These are phyloP conservation scores for Sanghuangporus weigelae DNA, from an alignment of 1,284 basidiomycete genomes.

Conservation along the genomic window DNA sequence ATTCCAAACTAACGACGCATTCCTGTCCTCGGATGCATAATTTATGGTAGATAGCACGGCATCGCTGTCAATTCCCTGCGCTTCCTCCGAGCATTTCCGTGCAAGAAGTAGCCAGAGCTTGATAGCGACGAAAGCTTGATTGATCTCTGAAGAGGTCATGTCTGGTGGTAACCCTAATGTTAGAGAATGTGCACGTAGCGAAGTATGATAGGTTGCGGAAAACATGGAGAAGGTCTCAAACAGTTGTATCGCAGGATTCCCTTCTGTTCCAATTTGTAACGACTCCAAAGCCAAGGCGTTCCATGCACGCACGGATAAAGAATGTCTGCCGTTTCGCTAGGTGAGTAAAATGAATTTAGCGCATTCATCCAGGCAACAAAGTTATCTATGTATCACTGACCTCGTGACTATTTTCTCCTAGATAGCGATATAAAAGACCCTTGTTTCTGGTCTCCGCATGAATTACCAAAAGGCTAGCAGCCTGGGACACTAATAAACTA, in stretches of 20 bases:
- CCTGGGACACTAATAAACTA: conserved; percentile 47
- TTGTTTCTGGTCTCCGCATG: conserved; percentile 37
- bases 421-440: conserved; percentile 29
- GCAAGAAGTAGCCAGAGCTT: conserved; percentile 65
- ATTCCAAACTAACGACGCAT: conserved; percentile 55
- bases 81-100: conserved; percentile 28
- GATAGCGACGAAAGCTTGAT: conserved; percentile 59
- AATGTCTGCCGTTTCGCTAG: conserved; percentile 32
- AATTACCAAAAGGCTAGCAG: conserved; percentile 48
- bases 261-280: conserved; percentile 36
- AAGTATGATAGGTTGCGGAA: conserved; percentile 38
- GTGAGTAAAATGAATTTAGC: conserved; percentile 7
- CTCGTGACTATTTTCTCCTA: conserved; percentile 29
- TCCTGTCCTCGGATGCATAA: conserved; percentile 25
- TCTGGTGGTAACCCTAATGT: conserved; percentile 31
- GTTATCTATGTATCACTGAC: conserved; percentile 19
- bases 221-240: conserved; percentile 47
- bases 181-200: conserved; percentile 36
- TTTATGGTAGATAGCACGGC: background rate
- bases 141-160: conserved; percentile 49
- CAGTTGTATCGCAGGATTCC: conserved; percentile 36
- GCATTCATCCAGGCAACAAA: background rate
- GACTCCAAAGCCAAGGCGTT: conserved; percentile 53
- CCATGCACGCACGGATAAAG: conserved; percentile 51
- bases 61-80: conserved; percentile 18